phyloP scores from a whole-genome alignment of 2,329 filamentous ascomycete species.

The Colletotrichum chrysophilum region DNA sequence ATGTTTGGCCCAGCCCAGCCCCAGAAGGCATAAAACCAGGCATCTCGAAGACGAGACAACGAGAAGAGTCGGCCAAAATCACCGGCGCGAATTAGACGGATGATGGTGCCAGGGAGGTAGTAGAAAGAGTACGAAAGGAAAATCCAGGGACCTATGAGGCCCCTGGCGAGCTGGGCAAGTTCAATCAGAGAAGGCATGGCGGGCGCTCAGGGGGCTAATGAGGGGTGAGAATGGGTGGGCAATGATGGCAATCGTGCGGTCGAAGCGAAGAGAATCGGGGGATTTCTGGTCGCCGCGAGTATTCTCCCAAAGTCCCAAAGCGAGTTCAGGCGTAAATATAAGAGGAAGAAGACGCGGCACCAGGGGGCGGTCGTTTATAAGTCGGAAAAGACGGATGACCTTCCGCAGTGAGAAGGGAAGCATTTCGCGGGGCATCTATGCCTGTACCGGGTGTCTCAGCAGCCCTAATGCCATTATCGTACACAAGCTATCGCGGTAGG shows the following conservation, averaged over 20 bases:
- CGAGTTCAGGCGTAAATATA: not conserved
- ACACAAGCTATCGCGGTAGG: not conserved
- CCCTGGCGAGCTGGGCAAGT: slow-evolving; percentile 25
- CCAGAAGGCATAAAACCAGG: slow-evolving; percentile 71
- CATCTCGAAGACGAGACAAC: slow-evolving; percentile 44
- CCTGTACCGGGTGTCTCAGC: not conserved
- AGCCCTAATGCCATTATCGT: slow-evolving; percentile 11
- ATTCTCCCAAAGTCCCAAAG: not conserved
- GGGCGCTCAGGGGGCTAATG: not conserved
- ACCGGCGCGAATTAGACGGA: slow-evolving; percentile 40
- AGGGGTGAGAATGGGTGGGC: not conserved
- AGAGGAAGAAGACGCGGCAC: not conserved
- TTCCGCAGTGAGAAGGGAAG: not conserved
- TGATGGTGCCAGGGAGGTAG: slow-evolving; percentile 58
- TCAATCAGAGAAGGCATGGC: slow-evolving; percentile 30
- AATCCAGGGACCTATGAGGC: slow-evolving; percentile 53
- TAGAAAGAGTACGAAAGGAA: slow-evolving; percentile 55
- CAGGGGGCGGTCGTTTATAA: not conserved
- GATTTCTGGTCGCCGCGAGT: not conserved
- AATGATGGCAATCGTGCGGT: not conserved
- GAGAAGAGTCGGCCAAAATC: slow-evolving; percentile 45
- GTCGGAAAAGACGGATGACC: not conserved
- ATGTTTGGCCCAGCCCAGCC: slow-evolving; percentile 54
- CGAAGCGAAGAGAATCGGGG: not conserved
- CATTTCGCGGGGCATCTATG: not conserved